Evolutionary conservation across 2,329 filamentous ascomycete genomes (phyloP), one percentile per base, ranked within the genome.

Genomic region (Penicillium sp.): DNA sequence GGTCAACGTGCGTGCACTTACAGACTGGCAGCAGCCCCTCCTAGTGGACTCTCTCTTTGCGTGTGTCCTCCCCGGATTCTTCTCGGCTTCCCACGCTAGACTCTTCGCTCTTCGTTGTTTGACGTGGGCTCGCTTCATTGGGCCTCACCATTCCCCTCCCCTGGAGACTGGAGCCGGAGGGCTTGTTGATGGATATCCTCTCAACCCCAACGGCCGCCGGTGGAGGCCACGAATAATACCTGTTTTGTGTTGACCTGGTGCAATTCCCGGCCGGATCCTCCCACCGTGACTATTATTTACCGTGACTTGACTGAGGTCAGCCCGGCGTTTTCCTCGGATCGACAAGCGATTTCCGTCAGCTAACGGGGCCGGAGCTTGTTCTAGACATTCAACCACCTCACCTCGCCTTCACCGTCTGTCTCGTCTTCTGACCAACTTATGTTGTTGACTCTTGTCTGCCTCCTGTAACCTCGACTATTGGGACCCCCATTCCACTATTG

Each of bases 71-170:
- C 52, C 57, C 51, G 49, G 57, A 60, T 57, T 62, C 45, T 57
- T 49, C 60, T 49, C 38, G 47, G 38, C 44, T 49, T 59, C 60
- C 63, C 64, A 60, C 65, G 58, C 65, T 68, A 64, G 56, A 61
- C 51, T 58, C 44, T 47, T 49, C 60, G 38, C 50, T 64, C n/a
- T 46, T 41, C 9, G 6, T 47, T 29, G 48, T 53, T 66, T 67
- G 68, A 70, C 69, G 69, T 70, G 69, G 69, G 67, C 64, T 56
- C 52, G 61, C 65, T 53, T 66, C 55, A 70, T 70, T 70, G 69
- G 69, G 41, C 38, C 61, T 67, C 50, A 7, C n/a, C 41, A 17
- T 53, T 50, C 60, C 57, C 53, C 66, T 65, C 65, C 65, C 65
- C 64, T 69, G 66, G 61, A 21, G 62, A 38, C 30, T 41, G 5